Conservation (phyloP, 1,284 basidiomycete genomes). For the Ustilago trichophora region DNA sequence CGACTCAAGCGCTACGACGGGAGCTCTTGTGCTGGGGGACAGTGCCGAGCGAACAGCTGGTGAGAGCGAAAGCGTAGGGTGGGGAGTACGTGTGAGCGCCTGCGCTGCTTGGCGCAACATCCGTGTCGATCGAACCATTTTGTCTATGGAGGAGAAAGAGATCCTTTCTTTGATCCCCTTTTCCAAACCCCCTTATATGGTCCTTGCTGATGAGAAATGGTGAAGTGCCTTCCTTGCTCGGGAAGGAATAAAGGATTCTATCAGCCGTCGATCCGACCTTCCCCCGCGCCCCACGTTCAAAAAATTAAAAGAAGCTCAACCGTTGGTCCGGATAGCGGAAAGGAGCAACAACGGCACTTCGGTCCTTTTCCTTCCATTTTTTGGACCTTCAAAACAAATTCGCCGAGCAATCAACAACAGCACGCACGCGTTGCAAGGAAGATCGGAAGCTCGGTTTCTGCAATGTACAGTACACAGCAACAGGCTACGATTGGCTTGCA, state of each 20-base stretch:
- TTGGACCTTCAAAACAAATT: conserved; percentile 3
- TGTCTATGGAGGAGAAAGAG: too few species aligned
- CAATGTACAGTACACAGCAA: too few species aligned
- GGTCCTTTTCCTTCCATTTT: too few species aligned
- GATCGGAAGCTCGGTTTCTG: conserved; percentile 41
- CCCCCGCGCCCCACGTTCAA: conserved; percentile 3
- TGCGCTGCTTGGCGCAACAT: conserved; percentile 34
- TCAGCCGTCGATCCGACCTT: conserved; percentile 17
- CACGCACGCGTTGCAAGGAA: too few species aligned
- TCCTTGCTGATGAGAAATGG: not conserved
- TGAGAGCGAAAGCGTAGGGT: conserved; percentile 24
- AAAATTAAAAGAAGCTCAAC: too few species aligned
- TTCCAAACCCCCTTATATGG: conserved; percentile 4
- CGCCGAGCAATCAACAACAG: too few species aligned
- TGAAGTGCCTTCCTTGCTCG: not conserved
- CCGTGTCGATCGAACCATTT: conserved; percentile 31
- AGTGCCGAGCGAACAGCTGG: conserved; percentile 24
- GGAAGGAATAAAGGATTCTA: not conserved
- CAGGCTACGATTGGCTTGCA: too few species aligned
- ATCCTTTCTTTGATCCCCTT: too few species aligned
- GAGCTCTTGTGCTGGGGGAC: conserved; percentile 26
- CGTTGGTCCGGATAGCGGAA: too few species aligned
- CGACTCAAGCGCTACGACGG: conserved; percentile 73
- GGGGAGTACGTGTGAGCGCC: conserved; percentile 20
- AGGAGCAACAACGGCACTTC: too few species aligned